Percentiles rank a stretch among this genome's conserved stretches.
These are phyloP conservation scores for Trichoderma sp. DNA, from an alignment of 2,329 filamentous ascomycete species.

Conservation along the genomic window DNA sequence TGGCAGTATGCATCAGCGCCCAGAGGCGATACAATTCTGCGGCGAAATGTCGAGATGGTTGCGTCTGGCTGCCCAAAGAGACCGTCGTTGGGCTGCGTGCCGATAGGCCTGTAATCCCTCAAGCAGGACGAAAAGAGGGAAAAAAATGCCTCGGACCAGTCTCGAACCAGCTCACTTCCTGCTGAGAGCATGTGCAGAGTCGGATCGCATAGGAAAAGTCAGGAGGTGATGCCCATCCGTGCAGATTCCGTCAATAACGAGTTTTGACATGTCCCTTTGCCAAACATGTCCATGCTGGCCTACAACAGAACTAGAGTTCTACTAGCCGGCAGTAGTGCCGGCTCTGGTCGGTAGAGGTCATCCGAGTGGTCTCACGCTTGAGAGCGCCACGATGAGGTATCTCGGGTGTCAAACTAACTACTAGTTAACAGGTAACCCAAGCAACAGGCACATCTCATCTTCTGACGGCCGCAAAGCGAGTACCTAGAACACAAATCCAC, in stretches of 20 bases:
- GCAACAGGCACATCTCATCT: neutral
- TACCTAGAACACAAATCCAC: neutral
- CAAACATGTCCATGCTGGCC: neutral
- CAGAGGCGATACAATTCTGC: constrained; percentile 14
- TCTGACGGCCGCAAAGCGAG: neutral
- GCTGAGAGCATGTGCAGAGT: neutral
- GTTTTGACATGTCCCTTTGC: constrained; percentile 12
- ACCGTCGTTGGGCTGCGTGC: constrained; percentile 16
- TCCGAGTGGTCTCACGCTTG: constrained; percentile 9
- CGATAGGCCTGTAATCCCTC: constrained; percentile 12
- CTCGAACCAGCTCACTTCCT: neutral
- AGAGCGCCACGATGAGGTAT: neutral
- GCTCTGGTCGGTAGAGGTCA: constrained; percentile 25
- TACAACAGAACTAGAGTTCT: neutral
- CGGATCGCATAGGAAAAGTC: neutral
- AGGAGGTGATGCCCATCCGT: neutral
- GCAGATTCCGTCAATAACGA: neutral
- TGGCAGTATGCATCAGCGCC: constrained; percentile 28
- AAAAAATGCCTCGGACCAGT: constrained; percentile 16
- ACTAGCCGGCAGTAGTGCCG: constrained; percentile 25
- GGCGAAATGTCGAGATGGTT: neutral
- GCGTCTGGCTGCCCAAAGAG: constrained; percentile 13
- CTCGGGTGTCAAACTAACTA: neutral
- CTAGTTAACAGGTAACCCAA: neutral
- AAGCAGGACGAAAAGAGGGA: neutral